Percentiles rank a stretch among this genome's conserved stretches.
Conservation (phyloP, 768 basidiomycete species). For the Suillus fuscotomentosus region DNA sequence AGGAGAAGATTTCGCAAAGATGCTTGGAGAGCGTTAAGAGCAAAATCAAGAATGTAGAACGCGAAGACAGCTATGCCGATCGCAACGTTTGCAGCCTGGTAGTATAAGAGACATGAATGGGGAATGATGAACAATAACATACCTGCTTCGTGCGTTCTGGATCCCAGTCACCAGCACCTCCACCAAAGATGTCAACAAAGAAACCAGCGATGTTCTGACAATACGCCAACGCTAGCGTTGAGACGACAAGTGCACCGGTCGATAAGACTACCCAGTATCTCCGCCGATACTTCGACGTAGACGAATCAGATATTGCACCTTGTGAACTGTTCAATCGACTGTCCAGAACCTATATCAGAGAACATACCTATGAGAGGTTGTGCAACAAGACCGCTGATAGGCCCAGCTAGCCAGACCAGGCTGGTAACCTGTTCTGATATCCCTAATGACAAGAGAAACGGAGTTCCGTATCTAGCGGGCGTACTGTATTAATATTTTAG, state of each 20-base stretch:
- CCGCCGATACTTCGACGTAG: constrained; percentile 84
- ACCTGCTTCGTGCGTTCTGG: constrained; percentile 66
- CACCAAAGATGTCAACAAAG: constrained; percentile 73
- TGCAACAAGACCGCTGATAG: constrained; percentile 91
- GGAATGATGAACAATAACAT: constrained; percentile 19
- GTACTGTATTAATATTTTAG: background rate
- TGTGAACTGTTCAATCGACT: constrained; percentile 9
- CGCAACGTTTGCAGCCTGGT: constrained; percentile 63
- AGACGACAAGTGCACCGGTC: constrained; percentile 73
- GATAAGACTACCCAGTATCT: constrained; percentile 94
- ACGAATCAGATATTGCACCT: constrained; percentile 97
- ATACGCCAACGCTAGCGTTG: constrained; percentile 80
- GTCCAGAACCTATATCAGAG: background rate
- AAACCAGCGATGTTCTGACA: constrained; percentile 70
- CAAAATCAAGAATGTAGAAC: constrained; percentile 95
- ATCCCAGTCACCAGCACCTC: constrained; percentile 86
- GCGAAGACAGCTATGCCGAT: constrained; percentile 85
- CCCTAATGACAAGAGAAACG: constrained; percentile 79
- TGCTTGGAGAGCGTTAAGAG: constrained; percentile 93
- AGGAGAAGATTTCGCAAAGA: constrained; percentile 92
- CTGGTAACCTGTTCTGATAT: constrained; percentile 89
- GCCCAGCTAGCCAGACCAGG: constrained; percentile 94
- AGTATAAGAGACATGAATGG: background rate
- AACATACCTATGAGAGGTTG: constrained; percentile 92
- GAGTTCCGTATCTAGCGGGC: constrained; percentile 82